Conservation (phyloP, 768 basidiomycete genomes). For the Mycena capillaripes region DNA sequence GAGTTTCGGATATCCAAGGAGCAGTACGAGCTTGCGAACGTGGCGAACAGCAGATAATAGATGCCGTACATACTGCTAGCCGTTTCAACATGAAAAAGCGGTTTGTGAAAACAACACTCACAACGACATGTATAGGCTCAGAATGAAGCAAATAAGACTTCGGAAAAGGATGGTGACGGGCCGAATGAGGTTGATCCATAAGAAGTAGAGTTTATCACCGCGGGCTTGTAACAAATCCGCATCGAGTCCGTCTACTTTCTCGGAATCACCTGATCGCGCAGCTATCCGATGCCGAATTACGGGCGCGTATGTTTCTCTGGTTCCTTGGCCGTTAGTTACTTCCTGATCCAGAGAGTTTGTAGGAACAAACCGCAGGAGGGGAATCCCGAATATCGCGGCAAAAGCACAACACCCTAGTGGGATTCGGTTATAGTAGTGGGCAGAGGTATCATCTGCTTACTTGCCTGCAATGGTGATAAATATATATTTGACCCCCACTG, state of each 20-base stretch:
- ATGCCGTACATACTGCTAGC: constrained; percentile 57
- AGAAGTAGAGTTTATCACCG: background rate
- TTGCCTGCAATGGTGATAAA: background rate
- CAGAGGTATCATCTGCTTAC: background rate
- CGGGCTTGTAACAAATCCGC: background rate
- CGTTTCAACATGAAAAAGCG: background rate
- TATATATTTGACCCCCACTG: background rate
- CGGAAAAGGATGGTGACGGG: constrained; percentile 65
- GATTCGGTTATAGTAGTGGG: background rate
- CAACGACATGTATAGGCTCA: constrained; percentile 76
- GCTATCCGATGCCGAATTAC: constrained; percentile 56
- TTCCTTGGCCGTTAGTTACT: background rate
- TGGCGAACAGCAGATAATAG: constrained; percentile 56
- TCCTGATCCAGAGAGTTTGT: background rate
- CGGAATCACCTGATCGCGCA: constrained; percentile 50
- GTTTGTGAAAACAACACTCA: constrained; percentile 51
- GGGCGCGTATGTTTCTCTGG: constrained; percentile 69
- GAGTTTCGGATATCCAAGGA: background rate
- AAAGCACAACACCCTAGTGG: background rate
- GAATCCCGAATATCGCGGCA: background rate
- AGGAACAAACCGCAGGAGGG: background rate
- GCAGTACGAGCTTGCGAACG: constrained; percentile 61
- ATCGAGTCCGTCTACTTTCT: background rate
- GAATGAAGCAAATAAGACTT: constrained; percentile 73
- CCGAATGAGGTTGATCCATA: constrained; percentile 67